phyloP scores from a whole-genome alignment of 2,329 filamentous ascomycete genomes.

The Calonectria pseudoreteaudii region DNA sequence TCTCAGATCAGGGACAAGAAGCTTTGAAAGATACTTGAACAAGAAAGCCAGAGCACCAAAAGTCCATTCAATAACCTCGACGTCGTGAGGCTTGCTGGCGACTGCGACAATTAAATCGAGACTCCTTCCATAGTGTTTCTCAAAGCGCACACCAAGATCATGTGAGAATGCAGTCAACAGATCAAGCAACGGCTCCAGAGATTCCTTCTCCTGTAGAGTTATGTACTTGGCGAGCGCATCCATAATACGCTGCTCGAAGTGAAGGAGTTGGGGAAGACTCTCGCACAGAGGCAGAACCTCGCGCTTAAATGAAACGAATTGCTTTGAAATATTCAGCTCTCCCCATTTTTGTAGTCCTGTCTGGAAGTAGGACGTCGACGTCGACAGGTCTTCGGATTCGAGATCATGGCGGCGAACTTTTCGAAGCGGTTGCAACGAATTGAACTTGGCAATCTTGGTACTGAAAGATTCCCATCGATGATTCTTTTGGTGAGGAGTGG shows the following conservation, averaged over 20 bases:
- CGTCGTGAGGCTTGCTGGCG: slow-evolving; percentile 80
- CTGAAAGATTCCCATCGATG: slow-evolving; percentile 94
- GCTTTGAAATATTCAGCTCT: slow-evolving; percentile 89
- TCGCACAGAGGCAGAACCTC: slow-evolving; percentile 84
- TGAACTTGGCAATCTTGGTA: slow-evolving; percentile 89
- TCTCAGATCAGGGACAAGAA: slow-evolving; percentile 86
- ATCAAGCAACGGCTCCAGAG: slow-evolving; percentile 86
- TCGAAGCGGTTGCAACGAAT: slow-evolving; percentile 89
- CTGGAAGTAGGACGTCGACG: slow-evolving; percentile 88
- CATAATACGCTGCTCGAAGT: slow-evolving; percentile 90
- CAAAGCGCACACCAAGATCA: slow-evolving; percentile 87
- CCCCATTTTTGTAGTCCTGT: slow-evolving; percentile 87
- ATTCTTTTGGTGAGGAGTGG: slow-evolving; percentile 81
- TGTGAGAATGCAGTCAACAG: slow-evolving; percentile 96
- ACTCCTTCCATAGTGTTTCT: slow-evolving; percentile 84
- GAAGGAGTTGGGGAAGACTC: slow-evolving; percentile 89
- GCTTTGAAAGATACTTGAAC: slow-evolving; percentile 94
- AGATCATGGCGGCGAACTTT: slow-evolving; percentile 87
- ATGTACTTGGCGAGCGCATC: slow-evolving; percentile 81
- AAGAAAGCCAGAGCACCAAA: slow-evolving; percentile 94
- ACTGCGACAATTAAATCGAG: slow-evolving; percentile 82
- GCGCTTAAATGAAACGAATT: slow-evolving; percentile 81
- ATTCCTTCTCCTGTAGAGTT: slow-evolving; percentile 79
- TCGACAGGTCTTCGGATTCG: slow-evolving; percentile 80
- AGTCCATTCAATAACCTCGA: slow-evolving; percentile 96